Percentiles rank a stretch among this genome's conserved stretches.
phyloP scores from a whole-genome alignment of 2,329 filamentous ascomycete species.

The Fusarium marasasianum region DNA sequence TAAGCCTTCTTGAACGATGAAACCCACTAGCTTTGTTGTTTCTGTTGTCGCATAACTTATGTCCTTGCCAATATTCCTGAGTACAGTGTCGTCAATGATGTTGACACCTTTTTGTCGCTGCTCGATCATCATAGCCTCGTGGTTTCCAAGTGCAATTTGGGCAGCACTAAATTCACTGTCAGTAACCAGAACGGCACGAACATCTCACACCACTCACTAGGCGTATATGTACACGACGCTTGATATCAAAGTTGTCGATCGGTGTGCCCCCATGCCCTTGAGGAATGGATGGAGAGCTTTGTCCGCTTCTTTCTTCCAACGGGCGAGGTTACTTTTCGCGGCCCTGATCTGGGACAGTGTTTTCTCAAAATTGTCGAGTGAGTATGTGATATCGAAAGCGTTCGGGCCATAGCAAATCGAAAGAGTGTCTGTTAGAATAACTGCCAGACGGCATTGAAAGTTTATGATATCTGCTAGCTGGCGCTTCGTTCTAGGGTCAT shows the following conservation, averaged over 20 bases:
- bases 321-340: neutral
- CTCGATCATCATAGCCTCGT: constrained; percentile 26
- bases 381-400: constrained; percentile 7
- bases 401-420: constrained; percentile 5
- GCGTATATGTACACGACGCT: constrained; percentile 28
- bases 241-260: constrained; percentile 12
- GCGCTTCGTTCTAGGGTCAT: neutral
- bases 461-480: neutral
- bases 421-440: constrained; percentile 2
- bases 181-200: neutral
- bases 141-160: constrained; percentile 14
- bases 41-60: constrained; percentile 7
- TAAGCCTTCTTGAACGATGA: neutral
- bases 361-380: neutral
- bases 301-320: neutral
- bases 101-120: constrained; percentile 25
- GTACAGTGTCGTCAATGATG: neutral
- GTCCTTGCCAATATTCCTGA: constrained; percentile 4
- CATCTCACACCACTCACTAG: neutral
- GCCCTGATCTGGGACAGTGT: neutral
- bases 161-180: neutral
- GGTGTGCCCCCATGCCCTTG: neutral
- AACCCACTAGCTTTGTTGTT: constrained; percentile 1
- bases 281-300: neutral
- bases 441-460: neutral